Evolutionary conservation across 148 eudicot species (phyloP), one percentile per base, ranked within the genome.

Genomic region (Hydrangea macrophylla): DNA sequence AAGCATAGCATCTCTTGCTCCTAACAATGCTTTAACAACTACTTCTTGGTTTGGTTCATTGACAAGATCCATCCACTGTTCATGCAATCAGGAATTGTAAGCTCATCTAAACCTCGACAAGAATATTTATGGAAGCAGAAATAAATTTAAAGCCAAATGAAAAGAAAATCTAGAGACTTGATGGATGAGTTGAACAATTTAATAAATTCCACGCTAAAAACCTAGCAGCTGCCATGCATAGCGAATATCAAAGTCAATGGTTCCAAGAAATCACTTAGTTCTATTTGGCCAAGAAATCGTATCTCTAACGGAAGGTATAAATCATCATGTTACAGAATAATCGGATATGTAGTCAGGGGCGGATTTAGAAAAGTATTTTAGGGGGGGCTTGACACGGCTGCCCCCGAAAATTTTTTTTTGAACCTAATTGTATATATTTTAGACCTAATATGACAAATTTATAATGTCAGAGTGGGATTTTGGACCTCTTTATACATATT

Each of bases 1-100:
- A 61, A 95, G 88, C 97, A 95, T 95, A 23, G 88, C 76, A 69
- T 86, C 84, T 79, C 96, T 85, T 42, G 99, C 89, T 80, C 86
- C 90, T 62, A 81, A 51, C 74, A 95, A 65, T 58, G 87, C 87
- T 73, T 81, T 77, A 36, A 89, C 84, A 67, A 91, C 71, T 69
- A 79, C 88, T 79, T 68, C 73, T 78, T 84, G 85, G 65, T 68
- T 78, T 64, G 84, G 78, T 75, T 81, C 79, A 74, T 35, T 72
- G 57, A 75, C 78, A 67, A 75, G 86, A 68, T 80, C 88, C 75
- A 70, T 68, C 96, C 97, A 92, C 53, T 48, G 17, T 48, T 18
- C 53, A 48, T 48, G 53, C 18, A 48, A 48, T 11, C 53, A 48
- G 17, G 53, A 22, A 18, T 48, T 48, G 23, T 1, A n/a, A 18